A percentile compares a stretch with the other conserved stretches of the same genome.
Evolutionary conservation across 805 yeast species (phyloP).

Genomic region (Naumovozyma castellii): DNA sequence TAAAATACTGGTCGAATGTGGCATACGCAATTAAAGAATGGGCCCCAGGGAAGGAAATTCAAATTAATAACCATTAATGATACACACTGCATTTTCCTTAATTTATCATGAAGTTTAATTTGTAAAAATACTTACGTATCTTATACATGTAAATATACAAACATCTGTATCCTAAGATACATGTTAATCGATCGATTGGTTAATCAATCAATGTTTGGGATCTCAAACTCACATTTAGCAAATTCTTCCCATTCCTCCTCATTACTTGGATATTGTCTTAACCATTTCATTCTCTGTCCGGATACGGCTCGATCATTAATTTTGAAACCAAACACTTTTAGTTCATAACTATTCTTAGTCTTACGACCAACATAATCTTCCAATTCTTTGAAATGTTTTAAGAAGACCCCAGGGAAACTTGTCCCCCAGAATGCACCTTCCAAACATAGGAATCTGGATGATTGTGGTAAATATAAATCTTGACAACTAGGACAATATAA

Average conservation of each 20-base stretch:
- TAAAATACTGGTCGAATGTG: conserved; percentile 80
- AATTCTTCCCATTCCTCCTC: conserved; percentile 54
- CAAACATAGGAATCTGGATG: conserved; percentile 75
- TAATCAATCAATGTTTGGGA: conserved; percentile 39
- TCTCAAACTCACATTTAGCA: conserved; percentile 51
- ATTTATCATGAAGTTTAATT: background rate
- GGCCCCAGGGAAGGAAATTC: conserved; percentile 59
- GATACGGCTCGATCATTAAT: conserved; percentile 61
- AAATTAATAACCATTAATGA: conserved; percentile 45
- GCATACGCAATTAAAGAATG: conserved; percentile 65
- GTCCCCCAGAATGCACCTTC: conserved; percentile 98
- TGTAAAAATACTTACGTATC: background rate
- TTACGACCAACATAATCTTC: conserved; percentile 63
- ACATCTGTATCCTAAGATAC: background rate
- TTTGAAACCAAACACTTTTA: conserved; percentile 81
- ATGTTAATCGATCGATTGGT: too few species aligned
- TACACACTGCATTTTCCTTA: too few species aligned
- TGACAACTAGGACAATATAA: conserved; percentile 91
- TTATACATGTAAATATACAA: background rate
- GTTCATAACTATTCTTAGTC: conserved; percentile 45
- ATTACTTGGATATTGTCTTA: conserved; percentile 65
- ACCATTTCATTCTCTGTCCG: conserved; percentile 96
- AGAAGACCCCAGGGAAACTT: conserved; percentile 84
- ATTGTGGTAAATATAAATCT: conserved; percentile 81
- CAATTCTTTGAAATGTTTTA: conserved; percentile 85